Base-by-base conservation (phyloP, 2,329 filamentous ascomycete genomes). In the Emmonsiellopsis sp. region DNA sequence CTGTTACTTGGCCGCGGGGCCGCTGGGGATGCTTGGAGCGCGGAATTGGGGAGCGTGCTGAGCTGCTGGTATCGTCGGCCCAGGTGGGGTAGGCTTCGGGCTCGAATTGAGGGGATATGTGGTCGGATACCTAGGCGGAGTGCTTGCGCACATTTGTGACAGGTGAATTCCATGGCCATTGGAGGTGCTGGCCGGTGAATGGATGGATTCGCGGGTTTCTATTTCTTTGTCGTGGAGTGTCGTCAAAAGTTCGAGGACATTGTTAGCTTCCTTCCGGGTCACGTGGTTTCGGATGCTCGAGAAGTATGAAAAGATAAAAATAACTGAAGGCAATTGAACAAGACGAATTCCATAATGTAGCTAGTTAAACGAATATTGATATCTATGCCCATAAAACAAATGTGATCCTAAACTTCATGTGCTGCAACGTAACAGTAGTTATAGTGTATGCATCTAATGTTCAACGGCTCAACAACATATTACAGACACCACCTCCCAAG, bases 141-240 rank as follows among this genome's bases (percentile, higher is more conserved):
- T 45, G 62, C 65, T 57, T 69, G 69, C 48, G 70, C 59, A 59
- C 70, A 73, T 54, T 66, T 68, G 44, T 65, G 64, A 62, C 70
- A 73, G 47, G 69, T 71, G 57, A 70, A 68, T 56, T 70, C 68
- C 51, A 63, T 64, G 53, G 67, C 62, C 70, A 73, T 73, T 62
- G 61, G 32, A 13, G 32, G 30, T 16, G 34, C 44, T 32, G 30
- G 38, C 26, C 37, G 11, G 13, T 43, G 13, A n/a, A 26, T 38
- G 34, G 3, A n/a, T 26, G 34, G 10, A n/a, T 7, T n/a, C 16
- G 15, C 10, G 46, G 8, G 20, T 40, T 16, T 30, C n/a, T 5
- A 20, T 16, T 37, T 10, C 10, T 35, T 38, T 16, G 16, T 9
- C 15, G 9, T 13, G 32, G 34, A 15, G 15, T 49, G 34, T 38